Base-by-base conservation (phyloP, 2,329 filamentous ascomycete genomes). In the Alternaria infectoria region DNA sequence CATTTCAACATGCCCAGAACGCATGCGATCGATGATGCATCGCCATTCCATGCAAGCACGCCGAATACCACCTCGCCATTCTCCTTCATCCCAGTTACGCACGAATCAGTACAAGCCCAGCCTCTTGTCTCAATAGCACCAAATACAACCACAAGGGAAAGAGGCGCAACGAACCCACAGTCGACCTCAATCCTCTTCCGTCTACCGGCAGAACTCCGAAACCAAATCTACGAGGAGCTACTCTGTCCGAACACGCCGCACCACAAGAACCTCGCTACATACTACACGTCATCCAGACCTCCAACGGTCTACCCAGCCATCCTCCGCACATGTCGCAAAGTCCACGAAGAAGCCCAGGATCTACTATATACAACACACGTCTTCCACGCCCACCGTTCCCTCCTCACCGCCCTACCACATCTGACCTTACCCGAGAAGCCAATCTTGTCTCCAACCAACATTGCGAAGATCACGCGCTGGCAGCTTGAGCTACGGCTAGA, bases 201-300 rank as follows among this genome's bases (percentile, higher is more conserved):
- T 15, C 82, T 91, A 1, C 85, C 90, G 23, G 82, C 83, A 3
- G 89, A 91, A 69, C 82, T 91, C 4, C 84, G 85, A 40, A 86
- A 89, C 58, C 84, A 90, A 71, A 86, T 91, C 30, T 86, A 84
- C 74, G 66, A 70, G 28, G 69, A 74, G 28, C 75, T 84, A 26
- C 75, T 85, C 15, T 74, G 69, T 49, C 62, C 74, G 15, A 57
- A 67, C 25, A 66, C 72, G 7, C 54, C 61, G 5, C 61, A 57
- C 17, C 51, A 67, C 6, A 61, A 59, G 6, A 32, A 56, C 5
- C 62, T 74, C 2, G 40, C 61, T 7, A 47, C 32, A 4, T 61
- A 51, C 45, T 54, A 43, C 51, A 69, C 11, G 46, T 57, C 40
- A 64, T 28, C 26, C 69, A 68, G 3, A 30, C 54, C 50, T 57